Conservation (phyloP, 129 eudicot species). For the Oenanthe sinensis region DNA sequence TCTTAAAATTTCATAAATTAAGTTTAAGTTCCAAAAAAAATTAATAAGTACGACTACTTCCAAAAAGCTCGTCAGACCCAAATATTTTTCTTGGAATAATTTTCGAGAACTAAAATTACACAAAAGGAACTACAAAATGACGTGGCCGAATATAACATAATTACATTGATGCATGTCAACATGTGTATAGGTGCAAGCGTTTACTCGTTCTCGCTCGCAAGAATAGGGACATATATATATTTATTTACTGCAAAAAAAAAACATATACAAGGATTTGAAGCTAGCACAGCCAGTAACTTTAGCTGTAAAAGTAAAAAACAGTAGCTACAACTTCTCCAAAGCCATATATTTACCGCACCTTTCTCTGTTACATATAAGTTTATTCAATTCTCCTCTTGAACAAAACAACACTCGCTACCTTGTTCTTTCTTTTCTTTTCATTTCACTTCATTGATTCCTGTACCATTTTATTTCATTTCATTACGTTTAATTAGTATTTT, state of each 20-base stretch:
- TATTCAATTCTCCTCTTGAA: not conserved
- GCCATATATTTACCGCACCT: slow-evolving; percentile 38
- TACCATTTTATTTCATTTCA: not conserved
- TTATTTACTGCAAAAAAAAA: not conserved
- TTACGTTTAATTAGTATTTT: too few species aligned
- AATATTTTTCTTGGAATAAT: too few species aligned
- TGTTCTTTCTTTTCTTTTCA: not conserved
- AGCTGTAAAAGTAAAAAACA: slow-evolving; percentile 1
- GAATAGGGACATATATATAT: not conserved
- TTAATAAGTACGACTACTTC: too few species aligned
- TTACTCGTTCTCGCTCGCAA: not conserved
- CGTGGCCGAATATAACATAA: too few species aligned
- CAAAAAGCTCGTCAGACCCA: too few species aligned
- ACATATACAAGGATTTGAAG: not conserved
- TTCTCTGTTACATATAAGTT: slow-evolving; percentile 24
- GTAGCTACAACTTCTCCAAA: slow-evolving; percentile 26
- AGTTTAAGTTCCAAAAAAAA: too few species aligned
- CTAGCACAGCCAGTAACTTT: not conserved
- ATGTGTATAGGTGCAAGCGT: not conserved
- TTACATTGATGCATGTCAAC: not conserved
- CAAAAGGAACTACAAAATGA: too few species aligned
- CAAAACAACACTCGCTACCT: not conserved
- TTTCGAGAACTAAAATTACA: too few species aligned
- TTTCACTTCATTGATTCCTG: not conserved
- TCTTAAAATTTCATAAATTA: too few species aligned